Evolutionary conservation across 2,329 filamentous ascomycete species (phyloP).

Genomic region (Fusarium protoensiforme): DNA sequence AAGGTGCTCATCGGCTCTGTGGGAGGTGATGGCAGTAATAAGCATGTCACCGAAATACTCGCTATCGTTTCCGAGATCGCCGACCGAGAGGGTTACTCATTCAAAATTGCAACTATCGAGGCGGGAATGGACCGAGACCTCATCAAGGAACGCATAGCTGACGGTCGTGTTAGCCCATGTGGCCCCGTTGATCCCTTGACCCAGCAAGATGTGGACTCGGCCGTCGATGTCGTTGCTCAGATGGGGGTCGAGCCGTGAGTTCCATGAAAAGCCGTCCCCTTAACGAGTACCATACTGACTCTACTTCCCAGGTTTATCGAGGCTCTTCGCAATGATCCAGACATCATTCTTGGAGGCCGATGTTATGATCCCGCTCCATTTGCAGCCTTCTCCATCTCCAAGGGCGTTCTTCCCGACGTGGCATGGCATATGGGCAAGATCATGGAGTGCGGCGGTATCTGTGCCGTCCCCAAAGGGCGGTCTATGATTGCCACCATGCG

Average conservation of each 20-base stretch:
- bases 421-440: slow-evolving; percentile 66
- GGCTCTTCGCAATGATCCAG: slow-evolving; percentile 33
- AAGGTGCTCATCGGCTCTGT: slow-evolving; percentile 50
- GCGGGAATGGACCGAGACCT: slow-evolving; percentile 45
- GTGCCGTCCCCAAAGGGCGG: slow-evolving; percentile 57
- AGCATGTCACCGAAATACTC: slow-evolving; percentile 53
- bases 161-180: slow-evolving; percentile 43
- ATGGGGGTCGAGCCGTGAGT: slow-evolving; percentile 40
- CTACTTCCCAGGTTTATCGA: slow-evolving; percentile 27
- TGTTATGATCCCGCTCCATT: slow-evolving; percentile 55
- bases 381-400: slow-evolving; percentile 50
- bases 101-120: slow-evolving; percentile 48
- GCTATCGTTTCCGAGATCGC: slow-evolving; percentile 51
- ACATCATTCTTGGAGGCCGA: slow-evolving; percentile 47
- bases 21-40: slow-evolving; percentile 53
- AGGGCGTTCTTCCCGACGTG: slow-evolving; percentile 45
- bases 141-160: slow-evolving; percentile 43
- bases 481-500: slow-evolving; percentile 55
- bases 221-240: slow-evolving; percentile 36
- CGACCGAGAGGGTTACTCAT: slow-evolving; percentile 38
- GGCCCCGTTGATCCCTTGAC: slow-evolving; percentile 49
- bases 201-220: slow-evolving; percentile 25
- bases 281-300: neutral
- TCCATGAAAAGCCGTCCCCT: neutral
- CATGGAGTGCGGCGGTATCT: slow-evolving; percentile 61